A percentile compares a stretch with the other conserved stretches of the same genome.
These are phyloP conservation scores for Ricinus communis DNA, from an alignment of 345 rosid species.

Conservation along the genomic window DNA sequence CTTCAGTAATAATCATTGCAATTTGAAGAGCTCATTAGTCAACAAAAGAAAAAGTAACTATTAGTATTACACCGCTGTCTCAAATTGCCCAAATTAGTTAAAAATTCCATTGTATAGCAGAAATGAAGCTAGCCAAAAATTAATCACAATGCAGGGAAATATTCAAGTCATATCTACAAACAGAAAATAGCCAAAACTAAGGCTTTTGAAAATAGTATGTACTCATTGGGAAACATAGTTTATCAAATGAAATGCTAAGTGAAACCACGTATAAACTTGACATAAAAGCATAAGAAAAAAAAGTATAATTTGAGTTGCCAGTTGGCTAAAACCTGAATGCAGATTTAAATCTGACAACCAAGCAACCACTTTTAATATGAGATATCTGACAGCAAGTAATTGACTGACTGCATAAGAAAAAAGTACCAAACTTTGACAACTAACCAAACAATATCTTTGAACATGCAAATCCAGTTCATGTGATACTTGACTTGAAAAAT, in stretches of 20 bases:
- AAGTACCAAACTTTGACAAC: background rate
- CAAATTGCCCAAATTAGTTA: background rate
- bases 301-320: too few relatives aligned
- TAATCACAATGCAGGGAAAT: background rate
- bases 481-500: background rate
- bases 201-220: background rate
- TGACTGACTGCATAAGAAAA: background rate
- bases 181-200: background rate
- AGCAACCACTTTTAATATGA: background rate
- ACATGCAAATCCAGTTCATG: background rate
- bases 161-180: background rate
- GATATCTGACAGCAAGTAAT: background rate
- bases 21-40: background rate
- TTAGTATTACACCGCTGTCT: background rate
- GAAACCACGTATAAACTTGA: background rate
- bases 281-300: background rate
- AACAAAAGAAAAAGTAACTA: background rate
- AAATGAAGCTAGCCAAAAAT: background rate
- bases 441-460: background rate
- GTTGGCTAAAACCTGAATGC: background rate
- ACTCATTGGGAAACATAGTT: background rate
- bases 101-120: background rate
- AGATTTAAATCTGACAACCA: background rate
- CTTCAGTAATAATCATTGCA: background rate
- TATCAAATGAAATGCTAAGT: background rate